phyloP scores from a whole-genome alignment of 208 protist species.

The Leishmania major region DNA sequence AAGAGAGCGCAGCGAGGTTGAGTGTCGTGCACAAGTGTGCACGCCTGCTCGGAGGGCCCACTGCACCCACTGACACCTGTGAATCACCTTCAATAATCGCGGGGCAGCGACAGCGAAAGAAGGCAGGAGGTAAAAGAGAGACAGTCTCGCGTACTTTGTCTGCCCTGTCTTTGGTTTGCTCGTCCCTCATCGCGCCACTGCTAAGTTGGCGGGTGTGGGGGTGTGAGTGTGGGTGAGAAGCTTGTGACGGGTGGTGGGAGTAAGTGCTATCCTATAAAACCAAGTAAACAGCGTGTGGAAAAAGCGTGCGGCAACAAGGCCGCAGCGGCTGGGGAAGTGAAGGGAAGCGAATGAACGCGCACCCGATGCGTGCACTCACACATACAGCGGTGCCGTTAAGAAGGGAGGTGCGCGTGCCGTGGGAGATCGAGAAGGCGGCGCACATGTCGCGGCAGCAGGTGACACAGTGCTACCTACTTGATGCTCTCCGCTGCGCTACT shows the following conservation, averaged over 20 bases:
- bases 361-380: not conserved
- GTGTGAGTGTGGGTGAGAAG: not conserved
- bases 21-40: not conserved
- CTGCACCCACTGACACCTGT: not conserved
- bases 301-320: not conserved
- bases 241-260: not conserved
- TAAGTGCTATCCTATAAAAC: not conserved
- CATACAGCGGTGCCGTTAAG: not conserved
- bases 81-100: not conserved
- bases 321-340: not conserved
- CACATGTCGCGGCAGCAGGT: not conserved
- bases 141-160: not conserved
- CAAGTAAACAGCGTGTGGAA: slow-evolving; percentile 3
- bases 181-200: not conserved
- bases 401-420: not conserved
- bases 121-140: not conserved
- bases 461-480: not conserved
- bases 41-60: not conserved
- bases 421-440: not conserved
- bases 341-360: not conserved
- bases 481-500: not conserved
- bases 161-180: not conserved
- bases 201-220: not conserved
- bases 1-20: slow-evolving; percentile 1
- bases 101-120: not conserved